These are phyloP conservation scores for Centrapalus pauciflorus DNA, from an alignment of 129 eudicot species.

Conservation along the genomic window DNA sequence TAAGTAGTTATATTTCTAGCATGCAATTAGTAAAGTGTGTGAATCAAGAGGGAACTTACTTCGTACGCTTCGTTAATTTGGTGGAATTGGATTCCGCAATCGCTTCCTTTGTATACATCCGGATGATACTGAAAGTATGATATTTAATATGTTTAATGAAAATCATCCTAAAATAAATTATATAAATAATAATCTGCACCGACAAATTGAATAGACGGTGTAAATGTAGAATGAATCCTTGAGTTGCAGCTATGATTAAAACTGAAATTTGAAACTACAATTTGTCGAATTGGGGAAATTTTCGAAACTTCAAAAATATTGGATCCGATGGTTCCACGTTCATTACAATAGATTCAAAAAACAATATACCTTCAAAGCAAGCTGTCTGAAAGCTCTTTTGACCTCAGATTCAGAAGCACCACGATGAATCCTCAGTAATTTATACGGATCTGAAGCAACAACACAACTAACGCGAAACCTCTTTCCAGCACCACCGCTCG, in stretches of 20 bases:
- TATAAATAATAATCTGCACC: background rate
- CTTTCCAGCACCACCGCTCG: background rate
- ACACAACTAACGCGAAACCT: constrained; percentile 27
- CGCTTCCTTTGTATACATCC: constrained; percentile 71
- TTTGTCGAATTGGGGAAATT: background rate
- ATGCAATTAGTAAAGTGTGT: background rate
- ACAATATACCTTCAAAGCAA: constrained; percentile 62
- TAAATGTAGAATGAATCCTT: background rate
- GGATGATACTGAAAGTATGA: constrained; percentile 92
- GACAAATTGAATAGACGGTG: background rate
- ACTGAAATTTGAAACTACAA: background rate
- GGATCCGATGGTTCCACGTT: background rate
- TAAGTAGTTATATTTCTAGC: no score
- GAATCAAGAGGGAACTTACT: constrained; percentile 33
- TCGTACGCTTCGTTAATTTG: constrained; percentile 81
- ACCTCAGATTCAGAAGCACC: constrained; percentile 90
- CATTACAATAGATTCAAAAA: constrained; percentile 4
- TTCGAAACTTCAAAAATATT: background rate
- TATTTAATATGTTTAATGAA: background rate
- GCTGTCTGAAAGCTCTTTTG: constrained; percentile 71
- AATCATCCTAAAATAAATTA: background rate
- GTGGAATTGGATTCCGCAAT: constrained; percentile 56
- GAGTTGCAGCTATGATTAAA: background rate
- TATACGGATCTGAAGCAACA: constrained; percentile 57
- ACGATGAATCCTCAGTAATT: constrained; percentile 46